A percentile compares a stretch with the other conserved stretches of the same genome.
Conservation (phyloP, 2,329 filamentous ascomycete species). For the Xylariaceae sp. region DNA sequence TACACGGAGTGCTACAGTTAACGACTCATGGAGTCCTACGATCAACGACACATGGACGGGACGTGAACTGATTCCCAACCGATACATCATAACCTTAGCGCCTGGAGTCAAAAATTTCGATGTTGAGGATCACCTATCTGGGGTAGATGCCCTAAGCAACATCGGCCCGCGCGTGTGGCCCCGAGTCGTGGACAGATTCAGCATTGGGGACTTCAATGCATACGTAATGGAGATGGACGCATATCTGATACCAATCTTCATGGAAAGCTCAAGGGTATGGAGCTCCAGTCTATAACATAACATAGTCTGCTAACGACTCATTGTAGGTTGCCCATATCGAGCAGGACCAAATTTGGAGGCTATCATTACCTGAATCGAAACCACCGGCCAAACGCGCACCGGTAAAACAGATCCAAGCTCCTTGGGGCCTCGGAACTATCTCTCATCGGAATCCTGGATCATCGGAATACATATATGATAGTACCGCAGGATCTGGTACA, state of each 20-base stretch:
- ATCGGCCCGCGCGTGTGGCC: too few relatives aligned
- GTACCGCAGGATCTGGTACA: conserved; percentile 35
- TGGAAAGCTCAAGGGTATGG: conserved; percentile 23
- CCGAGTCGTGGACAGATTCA: conserved; percentile 26
- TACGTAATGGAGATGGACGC: conserved; percentile 43
- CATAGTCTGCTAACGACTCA: background rate
- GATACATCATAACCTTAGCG: too few relatives aligned
- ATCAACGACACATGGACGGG: too few relatives aligned
- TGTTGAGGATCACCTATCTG: too few relatives aligned
- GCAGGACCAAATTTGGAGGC: conserved; percentile 28
- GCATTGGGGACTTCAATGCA: conserved; percentile 38
- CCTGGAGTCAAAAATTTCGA: too few relatives aligned
- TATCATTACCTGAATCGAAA: conserved; percentile 20
- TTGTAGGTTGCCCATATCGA: conserved; percentile 28
- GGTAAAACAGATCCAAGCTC: conserved; percentile 32
- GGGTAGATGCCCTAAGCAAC: too few relatives aligned
- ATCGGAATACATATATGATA: conserved; percentile 40
- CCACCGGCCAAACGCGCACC: conserved; percentile 22
- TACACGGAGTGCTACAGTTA: too few relatives aligned
- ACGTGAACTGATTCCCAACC: too few relatives aligned
- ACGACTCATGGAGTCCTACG: too few relatives aligned
- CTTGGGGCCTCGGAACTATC: conserved; percentile 45
- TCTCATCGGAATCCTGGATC: conserved; percentile 35
- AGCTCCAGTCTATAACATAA: background rate
- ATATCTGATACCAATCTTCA: conserved; percentile 26